Evolutionary conservation across 2,329 filamentous ascomycete species (phyloP), one percentile per base, ranked within the genome.

Genomic region (Botrytis elliptica): DNA sequence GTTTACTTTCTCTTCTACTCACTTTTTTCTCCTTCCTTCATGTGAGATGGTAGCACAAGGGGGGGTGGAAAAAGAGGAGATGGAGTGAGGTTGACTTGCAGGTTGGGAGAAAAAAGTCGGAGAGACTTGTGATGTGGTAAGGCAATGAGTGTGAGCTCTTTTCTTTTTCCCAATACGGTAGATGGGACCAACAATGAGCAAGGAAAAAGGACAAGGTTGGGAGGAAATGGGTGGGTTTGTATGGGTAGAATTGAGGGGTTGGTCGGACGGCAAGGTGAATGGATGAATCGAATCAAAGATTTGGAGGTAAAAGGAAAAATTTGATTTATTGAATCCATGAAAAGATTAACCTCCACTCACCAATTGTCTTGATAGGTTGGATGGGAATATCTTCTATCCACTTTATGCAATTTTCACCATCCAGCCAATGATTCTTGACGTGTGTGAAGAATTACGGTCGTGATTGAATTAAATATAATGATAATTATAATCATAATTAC

Each of bases 1-100:
- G 70, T 72, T 67, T 55, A 42, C 63, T 55, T 44, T 66, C 46
- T 72, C 60, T 72, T 67, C 62, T 25, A 59, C 70, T 66, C 63
- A 25, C 33, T 70, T 70, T 63, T 29, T 36, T 63, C 29, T 29
- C 44, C 40, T 72, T 63, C 55, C 44, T 72, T 55, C 62, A 67
- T 57, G 70, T 72, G 70, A n/a, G 46, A 72, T 67, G 62, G 38
- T 38, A 33, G 22, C 62, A 72, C 69, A 64, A 57, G 66, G n/a
- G 52, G 52, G 44, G 49, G 66, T 4, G 25, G 22, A 29, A 36
- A 52, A 69, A 70, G 55, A 68, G 64, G 71, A 68, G 62, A 74
- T 40, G 52, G n/a, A 65, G 36, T 9, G 60, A 57, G 18, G 18
- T 63, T 63, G 44, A 71, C 55, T 63, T 46, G 60, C 36, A 55